These are phyloP conservation scores for Solanum rostratum DNA, from an alignment of 257 asterid species.

Conservation along the genomic window DNA sequence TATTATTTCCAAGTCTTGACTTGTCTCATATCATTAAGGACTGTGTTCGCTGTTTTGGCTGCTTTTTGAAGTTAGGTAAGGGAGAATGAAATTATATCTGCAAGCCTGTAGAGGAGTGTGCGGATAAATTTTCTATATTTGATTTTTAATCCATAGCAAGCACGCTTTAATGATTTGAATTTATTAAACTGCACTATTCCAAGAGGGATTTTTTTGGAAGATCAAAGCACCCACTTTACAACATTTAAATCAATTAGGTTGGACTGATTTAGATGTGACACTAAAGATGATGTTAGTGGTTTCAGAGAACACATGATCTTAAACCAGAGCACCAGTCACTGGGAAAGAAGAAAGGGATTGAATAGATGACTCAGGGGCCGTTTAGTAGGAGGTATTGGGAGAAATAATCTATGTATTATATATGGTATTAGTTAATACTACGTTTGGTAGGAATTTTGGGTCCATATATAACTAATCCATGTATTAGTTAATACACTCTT, in stretches of 20 bases:
- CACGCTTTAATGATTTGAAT: not conserved
- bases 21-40: not conserved
- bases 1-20: not conserved
- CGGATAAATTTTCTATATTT: not conserved
- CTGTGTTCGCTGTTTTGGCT: not conserved
- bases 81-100: not conserved
- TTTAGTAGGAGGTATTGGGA: too few species aligned
- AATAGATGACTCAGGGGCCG: too few species aligned
- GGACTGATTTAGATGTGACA: not conserved
- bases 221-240: not conserved
- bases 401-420: too few species aligned
- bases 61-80: not conserved
- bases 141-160: not conserved
- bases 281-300: not conserved
- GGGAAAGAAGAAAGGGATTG: not conserved
- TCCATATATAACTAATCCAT: too few species aligned
- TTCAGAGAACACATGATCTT: not conserved
- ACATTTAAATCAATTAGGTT: not conserved
- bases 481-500: too few species aligned
- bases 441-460: too few species aligned
- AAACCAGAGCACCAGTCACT: not conserved
- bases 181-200: not conserved
- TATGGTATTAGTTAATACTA: too few species aligned
- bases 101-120: not conserved
- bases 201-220: not conserved